These are phyloP conservation scores for Voacanga thouarsii DNA, from an alignment of 257 asterid species.

Conservation along the genomic window DNA sequence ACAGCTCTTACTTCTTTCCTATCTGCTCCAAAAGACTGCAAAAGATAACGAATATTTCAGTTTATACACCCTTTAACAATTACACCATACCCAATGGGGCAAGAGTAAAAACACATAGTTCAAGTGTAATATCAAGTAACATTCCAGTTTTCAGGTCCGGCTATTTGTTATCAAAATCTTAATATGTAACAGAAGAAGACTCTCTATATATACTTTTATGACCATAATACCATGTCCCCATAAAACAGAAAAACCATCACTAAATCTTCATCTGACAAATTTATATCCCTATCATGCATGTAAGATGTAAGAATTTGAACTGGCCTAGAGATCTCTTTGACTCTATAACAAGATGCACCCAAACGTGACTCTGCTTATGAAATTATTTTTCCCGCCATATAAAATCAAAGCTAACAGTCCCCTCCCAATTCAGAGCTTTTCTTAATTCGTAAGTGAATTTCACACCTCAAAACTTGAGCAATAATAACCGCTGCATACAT, in stretches of 20 bases:
- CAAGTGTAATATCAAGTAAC: too few species aligned
- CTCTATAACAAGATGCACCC: background rate
- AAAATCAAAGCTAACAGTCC: background rate
- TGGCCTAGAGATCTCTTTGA: too few species aligned
- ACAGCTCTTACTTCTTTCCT: slow-evolving; percentile 70
- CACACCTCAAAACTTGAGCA: too few species aligned
- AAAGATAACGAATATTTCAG: slow-evolving; percentile 9
- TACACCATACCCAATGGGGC: background rate
- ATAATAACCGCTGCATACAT: background rate
- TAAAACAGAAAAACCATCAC: background rate
- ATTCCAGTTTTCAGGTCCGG: background rate
- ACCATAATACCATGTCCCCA: background rate
- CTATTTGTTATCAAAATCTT: background rate
- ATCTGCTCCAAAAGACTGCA: slow-evolving; percentile 87
- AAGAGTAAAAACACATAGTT: background rate
- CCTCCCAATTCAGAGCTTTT: too few species aligned
- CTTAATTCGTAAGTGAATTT: too few species aligned
- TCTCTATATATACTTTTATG: background rate
- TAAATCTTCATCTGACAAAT: background rate
- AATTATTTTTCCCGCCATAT: background rate
- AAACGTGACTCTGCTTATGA: background rate
- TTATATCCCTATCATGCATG: background rate
- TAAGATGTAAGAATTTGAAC: too few species aligned
- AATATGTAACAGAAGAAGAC: too few species aligned
- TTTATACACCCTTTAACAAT: background rate